Evolutionary conservation across 257 asterid species (phyloP), one percentile per base, ranked within the genome.

Genomic region (Paraleonurus japonicus): DNA sequence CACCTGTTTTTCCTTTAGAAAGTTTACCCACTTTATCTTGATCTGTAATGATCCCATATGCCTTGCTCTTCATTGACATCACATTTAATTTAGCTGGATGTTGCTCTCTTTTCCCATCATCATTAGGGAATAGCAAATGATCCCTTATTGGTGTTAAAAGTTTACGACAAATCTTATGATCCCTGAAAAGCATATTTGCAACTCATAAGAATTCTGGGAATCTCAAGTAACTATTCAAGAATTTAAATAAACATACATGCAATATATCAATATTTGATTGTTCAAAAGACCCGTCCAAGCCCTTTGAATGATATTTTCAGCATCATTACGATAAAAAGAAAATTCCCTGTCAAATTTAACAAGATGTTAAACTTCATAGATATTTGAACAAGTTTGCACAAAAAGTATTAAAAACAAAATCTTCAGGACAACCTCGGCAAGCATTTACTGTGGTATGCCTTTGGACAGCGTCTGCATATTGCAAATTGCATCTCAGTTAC

Each of bases 401-500:
- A 59, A 23, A 66, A 80, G 41, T 60, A 64, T 39, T 66, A 50
- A 35, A 51, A 7, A n/a, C 26, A 57, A 59, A 39, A 33, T 64
- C 69, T 60, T 66, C 43, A 67, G 61, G 69, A 70, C 65, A 75
- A 89, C 93, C 91, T 85, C 69, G 93, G 96, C 79, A 89, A 82
- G 80, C 96, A 89, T 87, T 86, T 87, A 70, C 88, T 79, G 32
- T 87, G 96, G 74, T 86, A 89, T 65, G 89, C 89, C 83, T 61
- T 89, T 24, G 93, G 96, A 75, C 96, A 89, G 60, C 91, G 89
- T 67, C 96, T 80, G 79, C 96, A 89, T 72, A 87, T 48, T 53
- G 92, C 93, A 76, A 89, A 89, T 69, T 83, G 88, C 88, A 85
- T 59, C 23, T 83, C 88, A 55, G n/a, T 30, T 45, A 47, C 68